A percentile compares a stretch with the other conserved stretches of the same genome.
Conservation (phyloP, 441 rosid species). For the Pelargonium fulgidum region DNA sequence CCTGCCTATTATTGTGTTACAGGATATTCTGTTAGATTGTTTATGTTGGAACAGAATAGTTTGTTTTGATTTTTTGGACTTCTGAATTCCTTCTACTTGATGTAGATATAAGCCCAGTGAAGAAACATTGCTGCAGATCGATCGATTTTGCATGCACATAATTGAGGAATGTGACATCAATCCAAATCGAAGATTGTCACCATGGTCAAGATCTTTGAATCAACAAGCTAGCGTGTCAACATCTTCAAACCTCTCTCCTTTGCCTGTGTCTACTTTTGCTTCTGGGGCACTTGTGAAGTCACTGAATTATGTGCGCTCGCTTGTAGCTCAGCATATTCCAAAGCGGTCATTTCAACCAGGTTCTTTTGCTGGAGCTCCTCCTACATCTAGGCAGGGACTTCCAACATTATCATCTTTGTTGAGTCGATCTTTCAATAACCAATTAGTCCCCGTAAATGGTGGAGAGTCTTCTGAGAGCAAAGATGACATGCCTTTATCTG, state of each 20-base stretch:
- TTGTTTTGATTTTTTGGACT: conserved; percentile 13
- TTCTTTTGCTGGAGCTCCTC: conserved; percentile 75
- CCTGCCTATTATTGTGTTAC: background rate
- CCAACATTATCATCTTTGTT: conserved; percentile 77
- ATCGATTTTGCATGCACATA: conserved; percentile 69
- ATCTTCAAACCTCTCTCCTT: conserved; percentile 44
- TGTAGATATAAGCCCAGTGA: conserved; percentile 94
- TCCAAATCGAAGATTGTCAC: conserved; percentile 45
- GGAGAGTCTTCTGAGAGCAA: conserved; percentile 65
- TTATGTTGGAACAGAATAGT: no score
- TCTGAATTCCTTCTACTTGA: conserved; percentile 21
- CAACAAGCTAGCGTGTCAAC: conserved; percentile 39
- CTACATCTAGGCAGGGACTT: conserved; percentile 68
- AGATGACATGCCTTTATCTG: conserved; percentile 50
- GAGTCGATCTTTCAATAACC: conserved; percentile 83
- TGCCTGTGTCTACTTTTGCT: conserved; percentile 84
- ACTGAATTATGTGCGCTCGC: conserved; percentile 85
- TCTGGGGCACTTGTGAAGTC: conserved; percentile 87
- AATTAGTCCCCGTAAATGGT: conserved; percentile 55
- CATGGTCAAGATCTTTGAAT: conserved; percentile 43
- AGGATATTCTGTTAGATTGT: no score
- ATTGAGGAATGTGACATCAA: conserved; percentile 70
- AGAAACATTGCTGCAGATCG: conserved; percentile 85
- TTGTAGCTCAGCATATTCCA: conserved; percentile 80
- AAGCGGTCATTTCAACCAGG: conserved; percentile 81